These are phyloP conservation scores for Mortierella alpina DNA, from an alignment of 192 early-diverging fungal genomes.

Conservation along the genomic window DNA sequence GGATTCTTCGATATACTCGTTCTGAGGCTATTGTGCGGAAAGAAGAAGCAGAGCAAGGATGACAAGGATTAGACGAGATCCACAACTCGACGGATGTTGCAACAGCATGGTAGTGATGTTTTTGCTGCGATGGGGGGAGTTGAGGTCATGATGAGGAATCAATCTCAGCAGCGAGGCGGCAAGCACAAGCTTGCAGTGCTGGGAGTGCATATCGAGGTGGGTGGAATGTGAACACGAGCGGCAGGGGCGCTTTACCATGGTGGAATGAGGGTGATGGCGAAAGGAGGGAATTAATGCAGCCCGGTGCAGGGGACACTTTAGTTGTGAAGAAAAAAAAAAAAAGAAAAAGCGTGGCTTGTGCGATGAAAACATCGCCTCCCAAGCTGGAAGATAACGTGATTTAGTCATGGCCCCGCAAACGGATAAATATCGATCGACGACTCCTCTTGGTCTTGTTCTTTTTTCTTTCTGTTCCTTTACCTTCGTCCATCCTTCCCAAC, in stretches of 20 bases:
- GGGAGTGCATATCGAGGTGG: background rate
- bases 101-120: background rate
- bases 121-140: background rate
- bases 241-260: conserved; percentile 28
- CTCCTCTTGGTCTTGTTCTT: background rate
- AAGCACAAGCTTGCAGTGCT: background rate
- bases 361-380: background rate
- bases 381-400: background rate
- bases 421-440: background rate
- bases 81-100: background rate
- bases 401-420: background rate
- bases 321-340: conserved; percentile 16
- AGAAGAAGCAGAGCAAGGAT: background rate
- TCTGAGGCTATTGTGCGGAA: conserved; percentile 59
- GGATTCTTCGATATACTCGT: conserved; percentile 99
- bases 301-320: background rate
- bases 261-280: conserved; percentile 5
- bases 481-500: background rate
- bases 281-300: conserved; percentile 20
- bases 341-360: conserved; percentile 18
- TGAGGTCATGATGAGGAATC: too few relatives aligned
- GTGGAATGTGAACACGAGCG: background rate
- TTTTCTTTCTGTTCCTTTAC: background rate
- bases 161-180: too few relatives aligned
- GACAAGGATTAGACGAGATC: background rate